Base-by-base conservation (phyloP, 352 stramenopile species). In the Globisporangium mamillatum region DNA sequence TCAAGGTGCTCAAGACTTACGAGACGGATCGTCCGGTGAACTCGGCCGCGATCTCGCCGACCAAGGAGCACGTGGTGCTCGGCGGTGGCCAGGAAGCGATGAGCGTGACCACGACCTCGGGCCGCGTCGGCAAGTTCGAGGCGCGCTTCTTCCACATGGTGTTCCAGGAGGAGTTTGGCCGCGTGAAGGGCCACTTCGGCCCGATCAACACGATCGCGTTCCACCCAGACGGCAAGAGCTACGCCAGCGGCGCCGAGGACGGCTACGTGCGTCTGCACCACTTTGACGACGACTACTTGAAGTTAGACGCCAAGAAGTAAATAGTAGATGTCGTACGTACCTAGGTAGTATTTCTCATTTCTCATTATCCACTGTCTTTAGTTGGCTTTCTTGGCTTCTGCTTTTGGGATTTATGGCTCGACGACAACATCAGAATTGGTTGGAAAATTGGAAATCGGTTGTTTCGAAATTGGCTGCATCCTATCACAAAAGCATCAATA, bases 181-280 rank as follows among this genome's bases (percentile, higher is more conserved):
- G 91, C 64, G 97, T 99, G 44, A 99, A 99, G 84, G 98, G 98
- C 64, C 98, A 99, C 78, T 99, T 99, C 79, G 98, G 98, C 59
- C 97, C 98, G 32, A 99, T 99, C 75, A 99, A 99, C 88, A 98
- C 97, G 55, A 94, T 99, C 57, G 94, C 93, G 61, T 98, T 99
- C 77, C 98, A 99, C 78, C 98, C 98, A 6, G 97, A 99, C 76
- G 98, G 98, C 71, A 97, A 94, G 77, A 98, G 93, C 81, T 99
- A 98, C 89, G 96, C 96, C n/a, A 99, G 93, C 70, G 98, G 98
- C 50, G 97, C 96, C 14, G 98, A 99, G 74, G 98, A 99, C 76
- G 98, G 98, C 56, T 99, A 99, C 76, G 93, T 99, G 69, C 95
- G 97, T 76, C 80, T 99, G 38, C 96, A 99, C 83, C 91, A 98